Percentiles rank a stretch among this genome's conserved stretches.
Conservation (phyloP, 164 flowering plant species). For the Tetracentron sinense region DNA sequence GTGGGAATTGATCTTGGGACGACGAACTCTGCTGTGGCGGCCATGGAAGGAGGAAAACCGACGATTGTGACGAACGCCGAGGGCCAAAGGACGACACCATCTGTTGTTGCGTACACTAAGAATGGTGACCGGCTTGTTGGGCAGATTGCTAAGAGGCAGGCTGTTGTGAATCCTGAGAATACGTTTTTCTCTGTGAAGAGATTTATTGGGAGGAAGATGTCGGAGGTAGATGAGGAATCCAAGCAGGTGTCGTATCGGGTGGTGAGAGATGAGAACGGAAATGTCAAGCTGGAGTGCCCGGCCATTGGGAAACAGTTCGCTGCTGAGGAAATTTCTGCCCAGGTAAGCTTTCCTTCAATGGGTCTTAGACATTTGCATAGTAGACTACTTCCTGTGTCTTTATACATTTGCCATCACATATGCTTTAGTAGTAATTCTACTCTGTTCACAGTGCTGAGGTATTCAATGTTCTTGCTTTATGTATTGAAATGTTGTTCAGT, state of each 20-base stretch:
- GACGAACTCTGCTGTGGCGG: constrained; percentile 68
- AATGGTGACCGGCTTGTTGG: constrained; percentile 82
- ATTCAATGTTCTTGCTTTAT: too few relatives aligned
- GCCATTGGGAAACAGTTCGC: constrained; percentile 48
- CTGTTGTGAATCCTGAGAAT: constrained; percentile 89
- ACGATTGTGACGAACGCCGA: constrained; percentile 68
- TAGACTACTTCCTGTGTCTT: neutral
- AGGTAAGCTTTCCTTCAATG: constrained; percentile 23
- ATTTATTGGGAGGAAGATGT: constrained; percentile 75
- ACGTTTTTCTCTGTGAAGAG: constrained; percentile 82
- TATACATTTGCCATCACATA: neutral
- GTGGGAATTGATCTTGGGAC: constrained; percentile 70
- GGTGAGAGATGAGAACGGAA: constrained; percentile 31
- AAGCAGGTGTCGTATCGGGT: constrained; percentile 58
- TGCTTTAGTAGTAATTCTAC: too few relatives aligned
- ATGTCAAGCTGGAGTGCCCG: constrained; percentile 49
- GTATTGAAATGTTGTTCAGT: too few relatives aligned
- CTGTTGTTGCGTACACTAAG: constrained; percentile 95
- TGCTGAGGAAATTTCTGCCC: constrained; percentile 53
- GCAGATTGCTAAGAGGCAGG: constrained; percentile 94
- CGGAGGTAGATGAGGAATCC: constrained; percentile 59
- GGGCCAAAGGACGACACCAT: constrained; percentile 86
- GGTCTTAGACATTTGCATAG: neutral
- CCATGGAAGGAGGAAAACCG: constrained; percentile 81
- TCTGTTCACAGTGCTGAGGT: too few relatives aligned